phyloP scores from a whole-genome alignment of 2,329 filamentous ascomycete species.

The Didymosphaeria variabile region DNA sequence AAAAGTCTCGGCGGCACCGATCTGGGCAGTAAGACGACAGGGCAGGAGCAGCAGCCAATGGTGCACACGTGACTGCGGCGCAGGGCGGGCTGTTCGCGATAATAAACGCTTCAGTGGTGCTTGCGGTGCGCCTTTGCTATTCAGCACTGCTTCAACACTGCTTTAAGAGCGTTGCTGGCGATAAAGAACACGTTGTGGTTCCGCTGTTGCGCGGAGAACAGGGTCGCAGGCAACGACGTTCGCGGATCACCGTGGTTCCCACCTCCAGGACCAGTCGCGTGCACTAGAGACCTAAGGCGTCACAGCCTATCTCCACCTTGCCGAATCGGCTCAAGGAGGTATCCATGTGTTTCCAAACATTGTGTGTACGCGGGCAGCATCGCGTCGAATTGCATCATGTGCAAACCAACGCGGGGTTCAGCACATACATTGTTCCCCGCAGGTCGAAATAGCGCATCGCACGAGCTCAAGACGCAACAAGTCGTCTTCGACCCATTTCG shows the following conservation, averaged over 20 bases:
- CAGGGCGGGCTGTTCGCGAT: constrained; percentile 32
- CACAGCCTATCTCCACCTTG: constrained; percentile 8
- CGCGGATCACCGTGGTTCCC: constrained; percentile 8
- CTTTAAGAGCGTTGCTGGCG: constrained; percentile 27
- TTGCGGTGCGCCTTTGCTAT: constrained; percentile 25
- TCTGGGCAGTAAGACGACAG: constrained; percentile 26
- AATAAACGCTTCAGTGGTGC: constrained; percentile 16
- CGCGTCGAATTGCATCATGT: neutral
- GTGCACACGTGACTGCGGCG: constrained; percentile 41
- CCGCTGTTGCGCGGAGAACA: constrained; percentile 23
- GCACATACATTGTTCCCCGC: no score
- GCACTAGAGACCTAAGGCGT: constrained; percentile 10
- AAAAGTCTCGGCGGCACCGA: constrained; percentile 36
- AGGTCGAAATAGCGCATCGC: no score
- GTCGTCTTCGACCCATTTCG: neutral
- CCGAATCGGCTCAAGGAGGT: constrained; percentile 1
- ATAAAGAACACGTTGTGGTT: constrained; percentile 46
- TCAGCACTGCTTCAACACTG: constrained; percentile 17
- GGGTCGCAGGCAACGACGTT: constrained; percentile 37
- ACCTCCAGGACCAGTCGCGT: constrained; percentile 10
- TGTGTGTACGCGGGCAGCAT: neutral
- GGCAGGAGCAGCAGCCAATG: constrained; percentile 29
- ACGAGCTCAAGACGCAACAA: no score
- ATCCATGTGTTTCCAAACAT: constrained; percentile 8
- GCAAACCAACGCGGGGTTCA: neutral